Evolutionary conservation across 1,284 basidiomycete genomes (phyloP).

Genomic region (Peniophora sp.): DNA sequence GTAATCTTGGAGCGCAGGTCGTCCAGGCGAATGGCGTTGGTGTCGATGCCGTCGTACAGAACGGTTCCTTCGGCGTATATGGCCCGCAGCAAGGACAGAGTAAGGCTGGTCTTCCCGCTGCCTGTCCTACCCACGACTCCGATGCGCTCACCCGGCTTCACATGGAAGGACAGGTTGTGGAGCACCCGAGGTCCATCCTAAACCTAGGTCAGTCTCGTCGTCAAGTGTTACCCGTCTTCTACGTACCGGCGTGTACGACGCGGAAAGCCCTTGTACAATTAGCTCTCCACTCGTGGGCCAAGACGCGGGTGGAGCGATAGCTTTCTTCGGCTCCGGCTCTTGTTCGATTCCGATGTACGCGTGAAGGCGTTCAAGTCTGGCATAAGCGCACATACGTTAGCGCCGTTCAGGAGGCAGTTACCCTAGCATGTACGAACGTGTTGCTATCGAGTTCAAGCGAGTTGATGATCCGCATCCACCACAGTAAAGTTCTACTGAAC

Average conservation of each 20-base stretch:
- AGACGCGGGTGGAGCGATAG: constrained; percentile 61
- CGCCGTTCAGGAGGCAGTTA: constrained; percentile 12
- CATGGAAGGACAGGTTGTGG: constrained; percentile 36
- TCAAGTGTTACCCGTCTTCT: not conserved
- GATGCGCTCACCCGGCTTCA: constrained; percentile 42
- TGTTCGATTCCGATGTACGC: constrained; percentile 68
- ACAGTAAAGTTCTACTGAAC: constrained; percentile 48
- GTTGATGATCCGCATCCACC: constrained; percentile 45
- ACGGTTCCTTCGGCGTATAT: constrained; percentile 37
- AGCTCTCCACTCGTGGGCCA: constrained; percentile 74
- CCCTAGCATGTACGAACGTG: constrained; percentile 19
- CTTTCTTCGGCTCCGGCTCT: constrained; percentile 44
- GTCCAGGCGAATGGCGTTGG: constrained; percentile 50
- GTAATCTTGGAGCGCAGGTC: constrained; percentile 38
- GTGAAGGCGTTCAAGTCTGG: constrained; percentile 67
- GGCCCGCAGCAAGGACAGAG: constrained; percentile 30
- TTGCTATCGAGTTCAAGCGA: constrained; percentile 51
- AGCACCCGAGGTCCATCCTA: constrained; percentile 34
- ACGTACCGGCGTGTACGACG: constrained; percentile 39
- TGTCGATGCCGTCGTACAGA: constrained; percentile 24
- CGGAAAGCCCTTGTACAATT: constrained; percentile 52
- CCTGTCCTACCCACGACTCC: constrained; percentile 69
- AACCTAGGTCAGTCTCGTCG: constrained; percentile 4
- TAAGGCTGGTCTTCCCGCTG: constrained; percentile 57
- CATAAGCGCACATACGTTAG: not conserved